Evolutionary conservation across 179 eudicot species (phyloP), one percentile per base, ranked within the genome.

Genomic region (Carnegiea gigantea): DNA sequence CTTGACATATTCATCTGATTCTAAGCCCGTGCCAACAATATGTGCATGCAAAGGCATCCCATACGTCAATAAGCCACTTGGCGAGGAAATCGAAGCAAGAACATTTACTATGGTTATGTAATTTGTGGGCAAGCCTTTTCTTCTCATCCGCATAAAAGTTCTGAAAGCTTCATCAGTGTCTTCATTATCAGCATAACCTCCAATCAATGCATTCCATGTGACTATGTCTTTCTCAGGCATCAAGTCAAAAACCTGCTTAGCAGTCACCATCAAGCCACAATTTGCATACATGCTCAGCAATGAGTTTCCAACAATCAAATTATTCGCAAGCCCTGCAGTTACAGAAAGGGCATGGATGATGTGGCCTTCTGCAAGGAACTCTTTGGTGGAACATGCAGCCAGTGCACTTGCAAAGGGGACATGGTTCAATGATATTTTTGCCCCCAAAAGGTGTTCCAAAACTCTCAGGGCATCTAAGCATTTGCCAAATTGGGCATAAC

Each of bases 181-280:
- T 81, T 91, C 88, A 64, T 88, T 90, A 65, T 88, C 94, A 57
- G 92, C 93, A 85, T 87, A 88, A 17, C 89, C 90, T 33, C 94
- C 98, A 62, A 92, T 91, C 67, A 92, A 77, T 18, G 98, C 90
- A 86, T 92, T 93, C 94, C 96, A 93, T 28, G 96, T 87, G 57
- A 93, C 92, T 87, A 86, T 83, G 80, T 89, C 96, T 57, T 80
- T 82, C 75, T 82, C 77, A 18, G 86, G 78, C 89, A 90, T 90
- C 76, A 77, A 79, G n/a, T 81, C 73, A 64, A 91, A 92, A 38
- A 89, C 87, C 80, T 81, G 81, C 54, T 80, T 84, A 81, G 94
- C 91, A 68, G 86, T 88, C 73, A 28, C 62, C 89, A 89, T 86
- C 85, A 84, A 82, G 70, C 88, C 85, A 76, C 91, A 90, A 82